These are phyloP conservation scores for Diaporthe vexans DNA, from an alignment of 2,329 filamentous ascomycete genomes.

Conservation along the genomic window DNA sequence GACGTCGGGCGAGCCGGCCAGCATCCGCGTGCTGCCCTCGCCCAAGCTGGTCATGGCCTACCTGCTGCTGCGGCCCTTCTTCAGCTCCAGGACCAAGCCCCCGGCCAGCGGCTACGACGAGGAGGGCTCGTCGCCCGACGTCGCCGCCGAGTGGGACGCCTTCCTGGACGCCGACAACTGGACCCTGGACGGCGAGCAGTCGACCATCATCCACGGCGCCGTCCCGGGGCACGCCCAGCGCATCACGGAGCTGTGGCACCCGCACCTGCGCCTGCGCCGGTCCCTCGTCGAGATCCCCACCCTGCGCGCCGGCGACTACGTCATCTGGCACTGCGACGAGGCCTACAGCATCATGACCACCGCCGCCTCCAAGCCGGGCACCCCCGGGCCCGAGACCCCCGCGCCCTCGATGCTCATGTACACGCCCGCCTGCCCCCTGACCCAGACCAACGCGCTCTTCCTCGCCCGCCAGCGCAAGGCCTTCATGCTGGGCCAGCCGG, in stretches of 20 bases:
- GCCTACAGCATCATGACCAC: slow-evolving; percentile 67
- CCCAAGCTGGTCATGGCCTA: slow-evolving; percentile 64
- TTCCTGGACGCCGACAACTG: slow-evolving; percentile 65
- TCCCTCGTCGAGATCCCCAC: slow-evolving; percentile 70
- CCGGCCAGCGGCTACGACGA: slow-evolving; percentile 51
- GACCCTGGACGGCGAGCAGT: slow-evolving; percentile 62
- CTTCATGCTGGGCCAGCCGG: slow-evolving; percentile 67
- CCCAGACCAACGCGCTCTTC: slow-evolving; percentile 70
- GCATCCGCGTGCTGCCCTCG: slow-evolving; percentile 62
- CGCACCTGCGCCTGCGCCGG: slow-evolving; percentile 65
- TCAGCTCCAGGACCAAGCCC: slow-evolving; percentile 59
- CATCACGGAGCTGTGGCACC: slow-evolving; percentile 70
- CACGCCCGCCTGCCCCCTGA: slow-evolving; percentile 68
- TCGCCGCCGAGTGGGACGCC: slow-evolving; percentile 60
- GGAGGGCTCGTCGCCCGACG: slow-evolving; percentile 49
- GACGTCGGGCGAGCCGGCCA: slow-evolving; percentile 63
- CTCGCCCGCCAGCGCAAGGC: slow-evolving; percentile 70
- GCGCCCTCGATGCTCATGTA: slow-evolving; percentile 66
- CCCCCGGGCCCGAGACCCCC: slow-evolving; percentile 48
- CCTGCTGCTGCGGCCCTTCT: slow-evolving; percentile 66
- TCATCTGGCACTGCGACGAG: slow-evolving; percentile 71
- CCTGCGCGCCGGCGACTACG: slow-evolving; percentile 69
- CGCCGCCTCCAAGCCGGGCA: slow-evolving; percentile 51
- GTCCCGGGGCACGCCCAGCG: slow-evolving; percentile 71
- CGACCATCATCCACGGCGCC: slow-evolving; percentile 70